Evolutionary conservation across 177 flowering plant genomes (phyloP).

Genomic region (Vitis hybrid): DNA sequence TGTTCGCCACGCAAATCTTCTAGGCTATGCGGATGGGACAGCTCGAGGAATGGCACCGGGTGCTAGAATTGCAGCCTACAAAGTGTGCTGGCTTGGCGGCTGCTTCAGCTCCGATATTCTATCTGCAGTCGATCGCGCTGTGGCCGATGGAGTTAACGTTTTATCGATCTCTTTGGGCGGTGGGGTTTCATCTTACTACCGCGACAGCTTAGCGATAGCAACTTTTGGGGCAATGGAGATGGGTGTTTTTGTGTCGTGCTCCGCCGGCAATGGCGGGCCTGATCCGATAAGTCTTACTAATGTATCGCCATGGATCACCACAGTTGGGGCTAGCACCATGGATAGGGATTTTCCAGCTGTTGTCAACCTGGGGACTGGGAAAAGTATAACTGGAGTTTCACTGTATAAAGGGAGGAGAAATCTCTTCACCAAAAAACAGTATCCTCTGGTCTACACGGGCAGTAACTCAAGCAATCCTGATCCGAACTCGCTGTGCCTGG

Average conservation of each 20-base stretch:
- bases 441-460: conserved; percentile 66
- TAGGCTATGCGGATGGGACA: conserved; percentile 79
- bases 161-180: conserved; percentile 87
- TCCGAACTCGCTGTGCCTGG: conserved; percentile 78
- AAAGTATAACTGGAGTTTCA: conserved; percentile 52
- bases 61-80: conserved; percentile 77
- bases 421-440: conserved; percentile 40
- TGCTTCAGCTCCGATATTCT: conserved; percentile 90
- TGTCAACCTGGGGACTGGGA: conserved; percentile 61
- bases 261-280: conserved; percentile 95
- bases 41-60: conserved; percentile 85
- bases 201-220: conserved; percentile 71
- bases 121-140: conserved; percentile 82
- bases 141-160: conserved; percentile 87
- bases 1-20: conserved; percentile 62
- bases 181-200: conserved; percentile 59
- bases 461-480: conserved; percentile 55
- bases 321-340: conserved; percentile 94
- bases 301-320: conserved; percentile 90
- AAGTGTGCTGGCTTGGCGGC: conserved; percentile 88
- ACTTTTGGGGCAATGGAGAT: conserved; percentile 87
- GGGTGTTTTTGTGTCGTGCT: conserved; percentile 89
- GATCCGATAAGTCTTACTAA: conserved; percentile 74
- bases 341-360: conserved; percentile 77
- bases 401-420: conserved; percentile 60